Percentiles rank a stretch among this genome's conserved stretches.
Evolutionary conservation across 495 filamentous ascomycete species (phyloP).

Genomic region (Parathielavia hyrcaniae): DNA sequence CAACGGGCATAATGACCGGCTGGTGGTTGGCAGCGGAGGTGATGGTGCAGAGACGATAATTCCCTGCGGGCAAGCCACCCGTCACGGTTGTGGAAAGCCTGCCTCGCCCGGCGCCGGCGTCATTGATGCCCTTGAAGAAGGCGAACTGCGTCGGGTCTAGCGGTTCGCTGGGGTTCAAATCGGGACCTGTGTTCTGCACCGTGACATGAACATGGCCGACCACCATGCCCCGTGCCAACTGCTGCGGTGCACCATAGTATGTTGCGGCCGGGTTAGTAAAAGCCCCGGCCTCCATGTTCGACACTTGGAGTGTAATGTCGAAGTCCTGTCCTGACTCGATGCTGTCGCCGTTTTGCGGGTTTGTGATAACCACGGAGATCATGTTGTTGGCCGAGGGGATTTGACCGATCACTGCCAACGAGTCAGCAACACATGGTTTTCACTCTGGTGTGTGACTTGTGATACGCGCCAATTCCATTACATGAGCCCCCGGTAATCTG

Average conservation of each 20-base stretch:
- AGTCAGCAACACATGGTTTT: neutral
- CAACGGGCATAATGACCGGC: constrained; percentile 31
- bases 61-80: constrained; percentile 25
- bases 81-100: constrained; percentile 19
- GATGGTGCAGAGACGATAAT: constrained; percentile 29
- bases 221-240: constrained; percentile 38
- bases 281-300: constrained; percentile 49
- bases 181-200: constrained; percentile 46
- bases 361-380: constrained; percentile 52
- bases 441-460: neutral
- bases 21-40: constrained; percentile 28
- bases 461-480: constrained; percentile 47
- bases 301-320: constrained; percentile 47
- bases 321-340: constrained; percentile 43
- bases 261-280: constrained; percentile 51
- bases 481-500: constrained; percentile 49
- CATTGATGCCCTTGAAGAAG: constrained; percentile 31
- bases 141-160: constrained; percentile 35
- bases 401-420: constrained; percentile 50
- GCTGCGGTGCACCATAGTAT: constrained; percentile 55
- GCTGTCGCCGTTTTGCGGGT: constrained; percentile 37
- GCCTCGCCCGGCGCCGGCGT: constrained; percentile 26
- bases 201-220: constrained; percentile 58
- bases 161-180: constrained; percentile 35
- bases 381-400: constrained; percentile 52